Conservation (phyloP, 352 stramenopile genomes). For the Phytophthora citricola region DNA sequence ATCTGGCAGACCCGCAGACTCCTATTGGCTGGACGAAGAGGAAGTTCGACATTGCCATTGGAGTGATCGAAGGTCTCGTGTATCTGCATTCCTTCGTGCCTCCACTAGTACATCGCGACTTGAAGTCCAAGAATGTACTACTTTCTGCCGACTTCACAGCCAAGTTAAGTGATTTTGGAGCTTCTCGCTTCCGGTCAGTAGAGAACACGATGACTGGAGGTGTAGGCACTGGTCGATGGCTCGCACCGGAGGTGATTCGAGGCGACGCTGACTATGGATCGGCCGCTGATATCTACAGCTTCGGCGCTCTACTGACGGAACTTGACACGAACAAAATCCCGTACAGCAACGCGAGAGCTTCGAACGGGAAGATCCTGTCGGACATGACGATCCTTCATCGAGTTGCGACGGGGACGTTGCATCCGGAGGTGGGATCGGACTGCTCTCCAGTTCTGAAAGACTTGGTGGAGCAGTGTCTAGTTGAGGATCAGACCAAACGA, state of each 20-base stretch:
- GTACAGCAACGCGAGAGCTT: conserved; percentile 37
- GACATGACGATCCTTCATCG: conserved; percentile 46
- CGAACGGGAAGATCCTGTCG: conserved; percentile 30
- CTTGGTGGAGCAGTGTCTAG: conserved; percentile 43
- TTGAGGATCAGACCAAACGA: conserved; percentile 28
- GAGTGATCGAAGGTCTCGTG: conserved; percentile 46
- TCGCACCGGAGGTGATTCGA: conserved; percentile 54
- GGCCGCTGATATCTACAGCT: conserved; percentile 58
- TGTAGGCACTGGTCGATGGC: conserved; percentile 46
- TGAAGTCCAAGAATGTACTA: conserved; percentile 59
- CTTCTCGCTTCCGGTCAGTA: conserved; percentile 45
- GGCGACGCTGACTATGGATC: conserved; percentile 33
- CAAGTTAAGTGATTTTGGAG: conserved; percentile 60
- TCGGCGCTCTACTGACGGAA: conserved; percentile 51
- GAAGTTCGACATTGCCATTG: conserved; percentile 44
- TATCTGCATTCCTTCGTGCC: conserved; percentile 52
- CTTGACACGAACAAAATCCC: conserved; percentile 58
- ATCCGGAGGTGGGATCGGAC: conserved; percentile 33
- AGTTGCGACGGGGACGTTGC: conserved; percentile 41
- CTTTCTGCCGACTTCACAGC: conserved; percentile 35
- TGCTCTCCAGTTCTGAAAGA: conserved; percentile 34
- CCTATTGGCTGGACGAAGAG: conserved; percentile 23
- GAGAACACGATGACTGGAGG: conserved; percentile 45
- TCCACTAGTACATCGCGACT: conserved; percentile 45
- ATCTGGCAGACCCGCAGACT: conserved; percentile 9